Base-by-base conservation (phyloP, 768 basidiomycete species). In the Trametes punicea region DNA sequence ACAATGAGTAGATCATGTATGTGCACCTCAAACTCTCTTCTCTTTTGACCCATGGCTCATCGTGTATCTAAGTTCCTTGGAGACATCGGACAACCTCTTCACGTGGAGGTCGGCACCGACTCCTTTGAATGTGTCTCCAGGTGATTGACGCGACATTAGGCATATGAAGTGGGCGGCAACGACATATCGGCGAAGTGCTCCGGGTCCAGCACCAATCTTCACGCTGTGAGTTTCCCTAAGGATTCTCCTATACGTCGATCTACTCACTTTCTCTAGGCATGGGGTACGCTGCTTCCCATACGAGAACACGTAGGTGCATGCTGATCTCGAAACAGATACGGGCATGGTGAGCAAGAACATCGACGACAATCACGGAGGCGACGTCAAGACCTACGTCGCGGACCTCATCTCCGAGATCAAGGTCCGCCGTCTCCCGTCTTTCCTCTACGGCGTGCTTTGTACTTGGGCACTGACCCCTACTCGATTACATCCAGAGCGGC, bases 391-490 rank as follows among this genome's bases (percentile, higher is more conserved):
- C 2, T 68, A 67, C 40, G 65, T 64, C 4, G 30, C 56, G 7
- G 56, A 61, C 33, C 60, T 68, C 16, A 44, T 67, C 38, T 21
- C 51, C 20, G n/a, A 55, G 27, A 80, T 82, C 58, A 70, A 77
- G 75, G 70, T 71, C 38, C 58, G 11, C 25, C 21, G 13, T 8
- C 8, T 20, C 36, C 27, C 20, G 7, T 23, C 34, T n/a, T 6
- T n/a, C 15, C 4, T 16, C n/a, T 30, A 13, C 23, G 2, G 20
- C 20, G n/a, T 16, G 5, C 13, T 26, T 15, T 13, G 36, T 23
- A 47, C 27, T 11, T 26, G n/a, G n/a, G n/a, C 31, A 13, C 31
- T 31, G 7, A 31, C 31, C 13, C 31, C n/a, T n/a, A n/a, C n/a
- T n/a, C 13, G 4, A n/a, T 4, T 5, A 3, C 11, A 2, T 27